Evolutionary conservation across 805 yeast species (phyloP).

Genomic region (Metschnikowia cerradonensis): DNA sequence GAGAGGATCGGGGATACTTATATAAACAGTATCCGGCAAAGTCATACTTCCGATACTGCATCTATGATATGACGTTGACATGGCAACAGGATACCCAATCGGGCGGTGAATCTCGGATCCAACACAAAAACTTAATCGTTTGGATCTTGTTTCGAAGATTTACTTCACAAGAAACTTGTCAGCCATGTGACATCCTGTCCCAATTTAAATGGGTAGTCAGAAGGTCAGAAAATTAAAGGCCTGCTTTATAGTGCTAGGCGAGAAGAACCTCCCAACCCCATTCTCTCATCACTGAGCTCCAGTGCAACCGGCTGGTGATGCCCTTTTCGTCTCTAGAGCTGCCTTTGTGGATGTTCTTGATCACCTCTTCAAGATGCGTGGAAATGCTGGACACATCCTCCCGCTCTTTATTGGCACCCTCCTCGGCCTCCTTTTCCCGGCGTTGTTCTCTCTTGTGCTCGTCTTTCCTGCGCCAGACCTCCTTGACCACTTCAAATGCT

Average conservation of each 20-base stretch:
- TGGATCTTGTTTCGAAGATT: no score
- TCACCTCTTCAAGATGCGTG: constrained; percentile 35
- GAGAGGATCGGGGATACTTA: no score
- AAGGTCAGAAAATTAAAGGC: background rate
- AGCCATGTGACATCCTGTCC: no score
- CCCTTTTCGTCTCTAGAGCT: constrained; percentile 33
- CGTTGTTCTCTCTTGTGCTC: constrained; percentile 28
- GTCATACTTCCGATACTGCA: no score
- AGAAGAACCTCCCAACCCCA: constrained; percentile 74
- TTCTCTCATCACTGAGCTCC: constrained; percentile 68
- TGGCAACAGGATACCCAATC: no score
- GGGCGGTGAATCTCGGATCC: no score
- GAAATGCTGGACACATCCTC: constrained; percentile 17
- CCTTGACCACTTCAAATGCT: constrained; percentile 64
- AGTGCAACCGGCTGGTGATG: constrained; percentile 52
- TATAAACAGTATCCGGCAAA: no score
- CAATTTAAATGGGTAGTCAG: no score
- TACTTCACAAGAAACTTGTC: no score
- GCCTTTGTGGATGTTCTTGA: constrained; percentile 36
- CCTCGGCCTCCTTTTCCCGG: constrained; percentile 8
- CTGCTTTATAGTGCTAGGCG: constrained; percentile 6
- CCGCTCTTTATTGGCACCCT: constrained; percentile 8
- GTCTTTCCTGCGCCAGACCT: constrained; percentile 67
- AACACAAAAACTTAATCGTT: no score
- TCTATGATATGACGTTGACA: no score